Base-by-base conservation (phyloP, 345 rosid species). In the Erucastrum elatum region DNA sequence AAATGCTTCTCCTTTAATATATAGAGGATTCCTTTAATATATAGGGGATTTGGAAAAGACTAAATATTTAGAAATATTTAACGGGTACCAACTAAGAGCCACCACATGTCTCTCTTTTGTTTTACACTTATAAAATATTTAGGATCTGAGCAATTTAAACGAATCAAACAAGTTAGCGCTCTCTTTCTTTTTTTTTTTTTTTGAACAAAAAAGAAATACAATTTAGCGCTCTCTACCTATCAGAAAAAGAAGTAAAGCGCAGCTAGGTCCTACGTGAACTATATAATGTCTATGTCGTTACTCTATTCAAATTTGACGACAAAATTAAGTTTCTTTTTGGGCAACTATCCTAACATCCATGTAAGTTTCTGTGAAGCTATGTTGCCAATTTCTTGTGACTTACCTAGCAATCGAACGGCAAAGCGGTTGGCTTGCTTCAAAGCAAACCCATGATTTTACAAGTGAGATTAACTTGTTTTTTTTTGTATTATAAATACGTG, bases 401-500 rank as follows among this genome's bases (percentile, higher is more conserved):
- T 11, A 67, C 79, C 73, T 67, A 75, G 2, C 59, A 39, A 59
- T 41, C 33, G 31, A 58, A 67, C 72, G 16, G 51, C 51, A 41
- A 33, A 68, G 8, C 26, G 17, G 55, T 49, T 62, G 55, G 44
- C 60, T 60, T 68, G 68, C 51, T 33, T 68, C 31, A 68, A 60
- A 46, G 12, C 51, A 44, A 76, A 49, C 63, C 16, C 6, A 12
- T 44, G 27, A 26, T 33, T 76, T 76, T 56, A 70, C 75, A 70
- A 70, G n/a, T 70, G 59, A 26, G 13, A 21, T 63, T 70, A 70
- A 77, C 70, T 53, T 68, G 49, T 41, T 10, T 37, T 4, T 46
- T 69, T 69, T 21, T 17, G 27, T 41, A 56, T 56, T 56, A 46
- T 30, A 10, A 21, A 61, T 37, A 29, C 30, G 8, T 17, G 10